Evolutionary conservation across 2,329 filamentous ascomycete species (phyloP), one percentile per base, ranked within the genome.

Genomic region (Ophiostoma populinum): DNA sequence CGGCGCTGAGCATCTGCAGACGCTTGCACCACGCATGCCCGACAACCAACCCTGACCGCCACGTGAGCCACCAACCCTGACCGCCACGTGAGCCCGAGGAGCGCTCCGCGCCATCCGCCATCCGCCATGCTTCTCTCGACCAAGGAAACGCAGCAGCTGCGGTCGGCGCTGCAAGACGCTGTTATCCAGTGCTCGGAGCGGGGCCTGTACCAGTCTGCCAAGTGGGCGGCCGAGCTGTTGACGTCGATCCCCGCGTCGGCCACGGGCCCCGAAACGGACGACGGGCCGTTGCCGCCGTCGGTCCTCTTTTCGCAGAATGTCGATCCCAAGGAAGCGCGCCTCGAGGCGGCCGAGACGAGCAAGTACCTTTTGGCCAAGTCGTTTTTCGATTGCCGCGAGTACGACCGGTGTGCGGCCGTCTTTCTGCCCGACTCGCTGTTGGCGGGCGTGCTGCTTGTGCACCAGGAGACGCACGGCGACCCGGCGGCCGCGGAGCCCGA

Each of bases 161-260:
- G 78, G 49, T 67, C 66, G 24, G 72, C 81, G 22, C 65, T 94
- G 28, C 82, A 92, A 53, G 78, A 85, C 49, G 83, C 87, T 20
- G 77, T 90, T 3, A 67, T 90, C 17, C 85, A 85, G 51, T 95
- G 86, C 59, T 92, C 85, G 1, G 90, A 98, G 53, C 67, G 90
- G 53, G 93, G 90, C 54, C 68, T 98, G 10, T 95, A 94, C 51
- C 86, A 94, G 49, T 90, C 87, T 6, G 78, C 90, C 19, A 95
- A 95, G 73, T 98, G 90, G 87, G 82, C 86, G 32, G 87, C 90
- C 47, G 90, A 98, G 59, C 74, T 95, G 45, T 72, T 95, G 39
- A 82, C 80, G 49, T 80, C 90, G 3, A 73, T 95, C 26, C 69
- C 79, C 24, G 69, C 78, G 37, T 47, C 59, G 29, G 48, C 57